Base-by-base conservation (phyloP, 768 basidiomycete species). In the Boletus subparvulus region DNA sequence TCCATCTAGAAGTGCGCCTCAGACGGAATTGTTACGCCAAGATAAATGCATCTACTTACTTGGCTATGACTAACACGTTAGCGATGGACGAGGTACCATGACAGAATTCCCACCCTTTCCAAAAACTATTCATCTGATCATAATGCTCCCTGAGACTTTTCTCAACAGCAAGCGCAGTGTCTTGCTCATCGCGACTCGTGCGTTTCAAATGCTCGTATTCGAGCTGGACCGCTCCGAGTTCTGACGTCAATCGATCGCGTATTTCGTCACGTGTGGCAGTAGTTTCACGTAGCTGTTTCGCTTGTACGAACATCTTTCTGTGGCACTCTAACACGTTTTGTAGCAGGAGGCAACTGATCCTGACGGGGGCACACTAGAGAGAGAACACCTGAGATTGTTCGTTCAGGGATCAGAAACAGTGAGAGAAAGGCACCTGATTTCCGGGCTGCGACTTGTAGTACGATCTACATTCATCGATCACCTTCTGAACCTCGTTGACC, bases 131-230 rank as follows among this genome's bases (percentile, higher is more conserved):
- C 58, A 83, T 75, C 39, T 77, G 70, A 47, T 74, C 73, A 50
- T 78, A 80, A 61, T 82, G 82, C 33, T 82, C 79, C 58, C 80
- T 76, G 60, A 88, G 73, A 61, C 73, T 80, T 54, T 68, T 77
- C 74, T 86, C 83, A 37, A 81, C 74, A 10, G 73, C 75, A 43
- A 80, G 67, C 9, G 83, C 78, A 3, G 76, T 75, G 24, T 85
- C 79, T 60, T 74, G 78, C 65, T 85, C 86, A 46, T 78, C 77
- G 26, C 73, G 73, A 28, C 77, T 76, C 48, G 68, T 68, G 37
- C 73, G 68, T 41, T 74, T 66, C 41, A 79, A 57, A 12, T 79
- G 77, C 32, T 78, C 73, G 41, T 78, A 72, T 65, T 76, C 76
- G 43, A 76, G 62, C 11, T 73, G 74, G 17, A 61, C 67, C 55